Conservation (phyloP, 768 basidiomycete genomes). For the Crassisporium funariophilum region DNA sequence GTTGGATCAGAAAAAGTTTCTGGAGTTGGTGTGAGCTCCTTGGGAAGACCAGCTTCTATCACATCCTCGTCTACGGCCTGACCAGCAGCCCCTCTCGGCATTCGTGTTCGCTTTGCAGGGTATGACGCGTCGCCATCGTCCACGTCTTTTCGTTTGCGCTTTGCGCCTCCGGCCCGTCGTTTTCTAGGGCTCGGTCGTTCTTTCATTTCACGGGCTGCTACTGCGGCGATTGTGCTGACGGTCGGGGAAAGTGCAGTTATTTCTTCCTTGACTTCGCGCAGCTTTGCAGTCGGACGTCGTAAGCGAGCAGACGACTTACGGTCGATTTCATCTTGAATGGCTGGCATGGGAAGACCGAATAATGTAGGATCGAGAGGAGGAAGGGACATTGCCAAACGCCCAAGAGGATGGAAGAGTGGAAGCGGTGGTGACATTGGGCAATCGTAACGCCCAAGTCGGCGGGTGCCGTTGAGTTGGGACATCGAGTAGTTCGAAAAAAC, state of each 20-base stretch:
- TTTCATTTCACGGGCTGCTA: conserved; percentile 38
- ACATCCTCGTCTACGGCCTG: conserved; percentile 44
- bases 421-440: conserved; percentile 38
- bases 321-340: conserved; percentile 44
- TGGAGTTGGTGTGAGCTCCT: conserved; percentile 26
- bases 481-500: neutral
- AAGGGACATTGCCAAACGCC: conserved; percentile 62
- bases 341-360: conserved; percentile 56
- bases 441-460: neutral
- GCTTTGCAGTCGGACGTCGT: conserved; percentile 50
- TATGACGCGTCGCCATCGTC: conserved; percentile 71
- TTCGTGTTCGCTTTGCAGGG: conserved; percentile 67
- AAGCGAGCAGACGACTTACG: conserved; percentile 30
- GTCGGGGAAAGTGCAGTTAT: conserved; percentile 21
- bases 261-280: conserved; percentile 49
- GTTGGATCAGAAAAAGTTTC: conserved; percentile 34
- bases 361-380: conserved; percentile 60
- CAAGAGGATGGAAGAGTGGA: conserved; percentile 71
- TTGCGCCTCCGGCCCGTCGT: conserved; percentile 47
- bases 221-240: conserved; percentile 32
- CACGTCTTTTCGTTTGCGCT: conserved; percentile 58
- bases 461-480: too few relatives aligned
- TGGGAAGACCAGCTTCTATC: conserved; percentile 23
- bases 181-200: conserved; percentile 55
- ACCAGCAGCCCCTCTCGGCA: conserved; percentile 44